phyloP scores from a whole-genome alignment of 805 yeast species.

The Wickerhamomyces pijperi region DNA sequence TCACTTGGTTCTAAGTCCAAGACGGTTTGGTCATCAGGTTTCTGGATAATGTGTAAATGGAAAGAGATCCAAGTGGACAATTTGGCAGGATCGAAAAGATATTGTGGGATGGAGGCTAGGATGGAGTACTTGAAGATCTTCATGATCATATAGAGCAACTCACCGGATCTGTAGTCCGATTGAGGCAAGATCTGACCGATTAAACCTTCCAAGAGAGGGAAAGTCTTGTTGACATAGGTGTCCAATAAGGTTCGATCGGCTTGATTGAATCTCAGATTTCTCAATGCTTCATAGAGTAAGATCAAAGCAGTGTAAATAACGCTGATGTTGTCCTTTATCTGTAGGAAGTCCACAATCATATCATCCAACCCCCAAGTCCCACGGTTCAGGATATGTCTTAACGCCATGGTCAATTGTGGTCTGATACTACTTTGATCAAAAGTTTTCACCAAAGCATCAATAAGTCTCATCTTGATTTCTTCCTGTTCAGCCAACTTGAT shows the following conservation, averaged over 20 bases:
- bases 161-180: constrained; percentile 24
- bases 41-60: constrained; percentile 48
- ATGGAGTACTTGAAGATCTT: constrained; percentile 58
- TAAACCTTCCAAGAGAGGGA: constrained; percentile 45
- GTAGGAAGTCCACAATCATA: constrained; percentile 24
- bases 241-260: constrained; percentile 40
- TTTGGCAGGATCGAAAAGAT: constrained; percentile 26
- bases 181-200: constrained; percentile 29
- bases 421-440: constrained; percentile 31
- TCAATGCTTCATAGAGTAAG: constrained; percentile 42
- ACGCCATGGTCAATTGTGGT: constrained; percentile 46
- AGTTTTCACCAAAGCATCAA: constrained; percentile 37
- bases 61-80: constrained; percentile 53
- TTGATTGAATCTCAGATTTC: constrained; percentile 44
- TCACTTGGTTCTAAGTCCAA: constrained; percentile 36
- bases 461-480: constrained; percentile 40
- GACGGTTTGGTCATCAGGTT: constrained; percentile 42
- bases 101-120: constrained; percentile 46
- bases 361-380: constrained; percentile 26
- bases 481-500: constrained; percentile 39
- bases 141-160: constrained; percentile 47
- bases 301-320: constrained; percentile 43
- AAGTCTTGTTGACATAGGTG: constrained; percentile 32
- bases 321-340: constrained; percentile 23
- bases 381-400: constrained; percentile 39